Evolutionary conservation across 805 yeast genomes (phyloP).

Genomic region (Ogataea saltuana): DNA sequence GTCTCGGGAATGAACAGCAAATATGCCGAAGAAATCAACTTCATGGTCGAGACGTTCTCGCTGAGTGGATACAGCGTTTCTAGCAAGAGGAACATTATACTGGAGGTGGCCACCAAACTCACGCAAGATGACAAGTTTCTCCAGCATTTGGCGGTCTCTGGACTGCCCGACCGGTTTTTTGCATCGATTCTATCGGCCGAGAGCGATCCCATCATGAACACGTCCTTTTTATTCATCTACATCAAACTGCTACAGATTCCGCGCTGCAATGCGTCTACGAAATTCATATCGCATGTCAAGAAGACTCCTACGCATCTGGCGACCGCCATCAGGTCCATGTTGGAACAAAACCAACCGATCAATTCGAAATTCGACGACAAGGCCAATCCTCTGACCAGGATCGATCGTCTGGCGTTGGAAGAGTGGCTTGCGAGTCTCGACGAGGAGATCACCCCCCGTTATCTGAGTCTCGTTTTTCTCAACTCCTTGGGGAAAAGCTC

Average conservation of each 20-base stretch:
- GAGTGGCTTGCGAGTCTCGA: constrained; percentile 20
- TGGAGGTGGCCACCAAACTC: constrained; percentile 32
- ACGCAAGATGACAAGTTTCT: constrained; percentile 24
- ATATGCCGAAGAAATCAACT: constrained; percentile 19
- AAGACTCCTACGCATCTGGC: neutral
- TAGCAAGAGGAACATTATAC: constrained; percentile 18
- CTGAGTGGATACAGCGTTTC: constrained; percentile 17
- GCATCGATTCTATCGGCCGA: constrained; percentile 2
- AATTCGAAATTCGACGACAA: neutral
- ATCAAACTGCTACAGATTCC: constrained; percentile 4
- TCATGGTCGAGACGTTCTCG: constrained; percentile 15
- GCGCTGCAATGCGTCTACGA: constrained; percentile 3
- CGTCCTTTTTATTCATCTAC: constrained; percentile 11
- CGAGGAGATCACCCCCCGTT: constrained; percentile 5
- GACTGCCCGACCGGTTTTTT: constrained; percentile 14
- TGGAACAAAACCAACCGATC: neutral
- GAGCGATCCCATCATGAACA: constrained; percentile 9
- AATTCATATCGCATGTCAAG: neutral
- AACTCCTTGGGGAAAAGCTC: constrained; percentile 1
- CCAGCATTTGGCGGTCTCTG: constrained; percentile 15
- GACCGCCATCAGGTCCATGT: neutral
- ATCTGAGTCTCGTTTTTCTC: constrained; percentile 12
- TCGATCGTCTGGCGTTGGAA: constrained; percentile 16
- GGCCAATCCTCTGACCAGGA: constrained; percentile 4
- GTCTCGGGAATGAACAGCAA: constrained; percentile 35